Base-by-base conservation (phyloP, 768 basidiomycete genomes). In the Trametes maxima region DNA sequence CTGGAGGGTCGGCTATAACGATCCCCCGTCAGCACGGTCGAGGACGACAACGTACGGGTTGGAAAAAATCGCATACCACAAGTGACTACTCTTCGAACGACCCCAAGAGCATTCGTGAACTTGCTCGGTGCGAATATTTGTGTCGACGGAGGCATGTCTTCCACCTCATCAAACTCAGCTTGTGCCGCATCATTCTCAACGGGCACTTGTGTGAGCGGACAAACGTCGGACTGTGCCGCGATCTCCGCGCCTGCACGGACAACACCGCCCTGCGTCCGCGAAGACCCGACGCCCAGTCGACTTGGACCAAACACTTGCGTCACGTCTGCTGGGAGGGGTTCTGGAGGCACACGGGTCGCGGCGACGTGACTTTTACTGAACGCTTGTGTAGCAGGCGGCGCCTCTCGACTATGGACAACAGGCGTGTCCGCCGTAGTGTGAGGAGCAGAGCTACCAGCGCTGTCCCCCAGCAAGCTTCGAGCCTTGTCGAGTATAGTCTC, bases 401-500 rank as follows among this genome's bases (percentile, higher is more conserved):
- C n/a, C 50, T 19, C 53, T 22, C 16, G 44, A 45, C 36, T 33
- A 25, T 17, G 12, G 10, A 47, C 6, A 2, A 35, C 36, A 49
- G 51, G 21, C 16, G 42, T 37, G 3, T 21, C 24, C 28, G 13
- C 43, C 14, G 52, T 5, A 19, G 25, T 43, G 33, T 21, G 24
- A 19, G 25, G 39, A 3, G 48, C 44, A 37, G 57, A 39, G 24
- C 19, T 58, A 24, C 19, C 28, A 43, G 43, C 14, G 33, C 19
- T 37, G 24, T 62, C 37, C 16, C 67, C 70, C 5, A 82, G 72
- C 3, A 82, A 64, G 25, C 63, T 63, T 14, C 67, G 73, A 17
- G 80, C 81, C 64, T 70, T 76, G 54, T 70, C 72, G 19, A 80
- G 39, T 51, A 82, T 82, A 35, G 35, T 60, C 10, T 70, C 72